A percentile compares a stretch with the other conserved stretches of the same genome.
These are phyloP conservation scores for Didymella lethalis DNA, from an alignment of 2,329 filamentous ascomycete genomes.

Conservation along the genomic window DNA sequence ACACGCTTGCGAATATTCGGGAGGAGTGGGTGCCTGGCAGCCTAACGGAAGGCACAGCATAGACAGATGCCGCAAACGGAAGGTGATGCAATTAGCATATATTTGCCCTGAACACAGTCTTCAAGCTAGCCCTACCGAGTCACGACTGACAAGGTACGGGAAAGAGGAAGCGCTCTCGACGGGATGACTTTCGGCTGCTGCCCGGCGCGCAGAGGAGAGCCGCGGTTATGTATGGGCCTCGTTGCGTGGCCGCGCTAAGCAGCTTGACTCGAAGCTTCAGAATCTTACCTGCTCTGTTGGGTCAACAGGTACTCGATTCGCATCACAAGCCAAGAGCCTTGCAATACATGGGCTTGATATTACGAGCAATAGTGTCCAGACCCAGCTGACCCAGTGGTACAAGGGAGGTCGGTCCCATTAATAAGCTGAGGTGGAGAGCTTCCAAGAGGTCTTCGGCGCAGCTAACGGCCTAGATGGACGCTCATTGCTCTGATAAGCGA, in stretches of 20 bases:
- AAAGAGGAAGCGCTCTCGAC: background rate
- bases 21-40: constrained; percentile 3
- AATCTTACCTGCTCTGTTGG: background rate
- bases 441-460: background rate
- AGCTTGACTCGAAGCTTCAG: constrained; percentile 1
- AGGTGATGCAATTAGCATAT: background rate
- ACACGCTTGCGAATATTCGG: constrained; percentile 8
- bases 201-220: constrained; percentile 4
- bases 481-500: background rate
- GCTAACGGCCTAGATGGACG: background rate
- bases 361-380: constrained; percentile 4
- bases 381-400: constrained; percentile 4
- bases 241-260: constrained; percentile 6
- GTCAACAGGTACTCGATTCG: background rate
- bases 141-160: background rate
- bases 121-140: background rate
- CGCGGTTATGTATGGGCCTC: constrained; percentile 3
- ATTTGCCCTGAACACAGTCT: background rate
- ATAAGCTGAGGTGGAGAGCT: background rate
- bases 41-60: constrained; percentile 12
- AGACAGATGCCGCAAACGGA: constrained; percentile 9
- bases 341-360: constrained; percentile 13
- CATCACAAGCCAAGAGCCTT: constrained; percentile 4
- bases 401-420: background rate
- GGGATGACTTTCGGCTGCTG: background rate